A percentile compares a stretch with the other conserved stretches of the same genome.
phyloP scores from a whole-genome alignment of 2,329 filamentous ascomycete species.

The Colletotrichum sp. region DNA sequence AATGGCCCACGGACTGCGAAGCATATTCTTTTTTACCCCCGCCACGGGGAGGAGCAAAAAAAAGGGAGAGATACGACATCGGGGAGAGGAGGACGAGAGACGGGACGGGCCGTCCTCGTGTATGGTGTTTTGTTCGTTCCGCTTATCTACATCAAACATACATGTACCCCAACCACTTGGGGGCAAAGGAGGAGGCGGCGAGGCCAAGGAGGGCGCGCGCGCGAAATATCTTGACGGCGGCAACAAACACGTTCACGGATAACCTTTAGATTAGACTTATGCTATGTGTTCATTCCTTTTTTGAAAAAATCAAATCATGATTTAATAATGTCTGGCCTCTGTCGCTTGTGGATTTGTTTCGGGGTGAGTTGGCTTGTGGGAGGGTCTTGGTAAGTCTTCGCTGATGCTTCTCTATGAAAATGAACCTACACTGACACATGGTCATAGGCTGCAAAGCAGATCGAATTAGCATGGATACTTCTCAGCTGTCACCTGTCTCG shows the following conservation, averaged over 20 bases:
- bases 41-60: background rate
- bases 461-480: no score
- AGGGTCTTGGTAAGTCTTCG: no score
- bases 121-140: background rate
- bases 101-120: background rate
- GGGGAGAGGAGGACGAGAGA: background rate
- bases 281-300: background rate
- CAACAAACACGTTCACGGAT: background rate
- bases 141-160: background rate
- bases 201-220: background rate
- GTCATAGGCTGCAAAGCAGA: no score
- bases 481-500: no score
- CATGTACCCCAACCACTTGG: background rate
- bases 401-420: no score
- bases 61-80: background rate
- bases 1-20: slow-evolving; percentile 7
- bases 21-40: background rate
- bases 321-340: background rate
- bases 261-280: slow-evolving; percentile 2
- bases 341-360: no score
- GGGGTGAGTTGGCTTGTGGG: no score
- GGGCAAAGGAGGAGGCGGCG: background rate
- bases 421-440: no score
- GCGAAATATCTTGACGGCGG: background rate
- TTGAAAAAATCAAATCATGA: background rate